Evolutionary conservation across 371 early-diverging fungal genomes (phyloP).

Genomic region (Lichtheimia ornata): DNA sequence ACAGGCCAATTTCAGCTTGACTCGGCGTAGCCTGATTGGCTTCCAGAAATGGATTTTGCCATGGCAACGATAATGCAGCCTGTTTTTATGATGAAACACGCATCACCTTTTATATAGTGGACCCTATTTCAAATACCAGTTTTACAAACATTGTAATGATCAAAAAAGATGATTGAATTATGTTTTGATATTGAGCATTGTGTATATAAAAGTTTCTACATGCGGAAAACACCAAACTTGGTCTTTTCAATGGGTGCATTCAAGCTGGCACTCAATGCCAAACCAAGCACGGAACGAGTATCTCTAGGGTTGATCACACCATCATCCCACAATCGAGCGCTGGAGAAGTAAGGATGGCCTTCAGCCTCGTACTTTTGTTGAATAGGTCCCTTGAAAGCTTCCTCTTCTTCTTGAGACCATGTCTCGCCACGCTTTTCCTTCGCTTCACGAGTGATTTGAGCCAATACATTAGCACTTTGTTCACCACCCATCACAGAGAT

Average conservation of each 20-base stretch:
- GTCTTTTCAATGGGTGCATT: conserved; percentile 82
- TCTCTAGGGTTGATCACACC: conserved; percentile 94
- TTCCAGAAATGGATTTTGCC: neutral
- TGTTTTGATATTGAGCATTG: too few relatives aligned
- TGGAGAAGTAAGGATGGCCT: conserved; percentile 94
- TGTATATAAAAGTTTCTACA: conserved; percentile 61
- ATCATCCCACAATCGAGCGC: conserved; percentile 95
- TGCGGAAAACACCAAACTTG: conserved; percentile 94
- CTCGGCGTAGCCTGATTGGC: conserved; percentile 1
- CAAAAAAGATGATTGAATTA: too few relatives aligned
- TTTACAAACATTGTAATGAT: too few relatives aligned
- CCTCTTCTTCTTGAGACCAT: conserved; percentile 77
- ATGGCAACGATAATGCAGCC: too few relatives aligned
- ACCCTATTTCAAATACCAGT: too few relatives aligned
- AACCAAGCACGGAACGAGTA: conserved; percentile 86
- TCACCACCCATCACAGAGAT: conserved; percentile 99
- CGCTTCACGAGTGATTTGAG: conserved; percentile 87
- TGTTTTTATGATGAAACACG: too few relatives aligned
- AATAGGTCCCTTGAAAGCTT: conserved; percentile 86
- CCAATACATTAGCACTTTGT: conserved; percentile 94
- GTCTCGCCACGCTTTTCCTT: conserved; percentile 79
- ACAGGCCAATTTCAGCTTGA: neutral
- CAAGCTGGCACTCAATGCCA: conserved; percentile 83
- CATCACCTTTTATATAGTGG: too few relatives aligned
- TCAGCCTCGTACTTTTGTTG: conserved; percentile 88